Base-by-base conservation (phyloP, 371 early-diverging fungal species). In the Ordospora pajunii region DNA sequence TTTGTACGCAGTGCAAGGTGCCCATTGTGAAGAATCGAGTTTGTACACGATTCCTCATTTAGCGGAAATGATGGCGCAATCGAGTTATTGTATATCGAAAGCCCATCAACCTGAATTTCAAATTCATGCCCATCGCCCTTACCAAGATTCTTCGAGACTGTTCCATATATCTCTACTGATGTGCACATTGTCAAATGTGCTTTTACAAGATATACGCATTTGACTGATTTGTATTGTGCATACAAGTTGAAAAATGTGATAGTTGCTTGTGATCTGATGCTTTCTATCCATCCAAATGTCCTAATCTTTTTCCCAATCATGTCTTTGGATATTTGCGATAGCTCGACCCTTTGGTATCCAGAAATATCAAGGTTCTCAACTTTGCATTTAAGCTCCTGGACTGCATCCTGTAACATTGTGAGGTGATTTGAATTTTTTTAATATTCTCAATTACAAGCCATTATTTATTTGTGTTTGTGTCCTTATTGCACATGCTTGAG, bases 1-100 rank as follows among this genome's bases (percentile, higher is more conserved):
- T 94, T 93, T 75, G 92, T 93, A 83, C 99, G 92, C 77, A 97
- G 87, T 19, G 93, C 93, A 54, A 99, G 87, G 83, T 99, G 99
- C 27, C 96, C 93, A 85, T 93, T 90, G 84, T 96, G 92, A 62
- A 90, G 87, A 62, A 92, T 85, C 54, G 93, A 87, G 53, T 90
- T 91, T 32, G 93, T 92, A 81, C 90, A 91, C 12, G 95, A 88
- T 79, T 93, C 92, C 49, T 68, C 72, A 67, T 80, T 78, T 1
- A 83, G 17, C 25, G 76, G 78, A 49, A 82, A 80, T 44, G 73
- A 25, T 2, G 84, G 83, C 32, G 86, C 83, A 21, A 70, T 14
- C 23, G 49, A 44, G 0, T 54, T 73, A 14, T 75, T 74, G 58
- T 66, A 79, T 50, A 84, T 72, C 21, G 79, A 74, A 51, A 65